phyloP scores from a whole-genome alignment of 805 yeast species.

The Teunomyces gatunensis region DNA sequence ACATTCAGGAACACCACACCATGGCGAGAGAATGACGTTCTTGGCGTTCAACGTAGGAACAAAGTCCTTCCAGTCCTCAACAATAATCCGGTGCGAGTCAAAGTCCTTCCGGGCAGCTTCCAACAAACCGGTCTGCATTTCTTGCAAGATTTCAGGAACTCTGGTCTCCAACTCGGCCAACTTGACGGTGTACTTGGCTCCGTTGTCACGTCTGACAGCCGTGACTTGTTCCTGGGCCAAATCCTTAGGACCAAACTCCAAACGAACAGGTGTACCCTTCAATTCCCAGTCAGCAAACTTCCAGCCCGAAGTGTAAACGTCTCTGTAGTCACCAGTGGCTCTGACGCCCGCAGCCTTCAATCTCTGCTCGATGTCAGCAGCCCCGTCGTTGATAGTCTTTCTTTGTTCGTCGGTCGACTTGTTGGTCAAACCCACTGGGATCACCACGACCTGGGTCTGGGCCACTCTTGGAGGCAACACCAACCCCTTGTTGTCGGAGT shows the following conservation, averaged over 20 bases:
- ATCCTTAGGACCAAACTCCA: constrained; percentile 97
- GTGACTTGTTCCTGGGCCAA: constrained; percentile 73
- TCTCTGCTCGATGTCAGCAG: constrained; percentile 62
- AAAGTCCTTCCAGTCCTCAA: constrained; percentile 86
- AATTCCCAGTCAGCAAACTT: constrained; percentile 96
- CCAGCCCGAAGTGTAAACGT: constrained; percentile 97
- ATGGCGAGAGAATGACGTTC: constrained; percentile 89
- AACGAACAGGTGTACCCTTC: constrained; percentile 90
- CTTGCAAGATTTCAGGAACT: constrained; percentile 75
- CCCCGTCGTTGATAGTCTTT: constrained; percentile 64
- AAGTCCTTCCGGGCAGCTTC: constrained; percentile 76
- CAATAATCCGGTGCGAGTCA: constrained; percentile 79
- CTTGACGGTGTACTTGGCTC: constrained; percentile 67
- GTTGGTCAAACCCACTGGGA: constrained; percentile 93
- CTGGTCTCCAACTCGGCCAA: constrained; percentile 62
- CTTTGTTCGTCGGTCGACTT: constrained; percentile 79
- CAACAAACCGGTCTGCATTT: constrained; percentile 74
- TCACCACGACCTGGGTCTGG: constrained; percentile 83
- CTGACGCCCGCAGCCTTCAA: constrained; percentile 66
- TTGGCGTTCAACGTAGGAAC: constrained; percentile 89
- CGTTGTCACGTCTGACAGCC: constrained; percentile 91
- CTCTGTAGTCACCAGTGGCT: constrained; percentile 84
- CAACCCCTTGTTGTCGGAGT: constrained; percentile 96
- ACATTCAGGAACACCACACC: constrained; percentile 95
- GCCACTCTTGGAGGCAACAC: constrained; percentile 98